Evolutionary conservation across 2,329 filamentous ascomycete genomes (phyloP).

Genomic region (Penicillium frequentans): DNA sequence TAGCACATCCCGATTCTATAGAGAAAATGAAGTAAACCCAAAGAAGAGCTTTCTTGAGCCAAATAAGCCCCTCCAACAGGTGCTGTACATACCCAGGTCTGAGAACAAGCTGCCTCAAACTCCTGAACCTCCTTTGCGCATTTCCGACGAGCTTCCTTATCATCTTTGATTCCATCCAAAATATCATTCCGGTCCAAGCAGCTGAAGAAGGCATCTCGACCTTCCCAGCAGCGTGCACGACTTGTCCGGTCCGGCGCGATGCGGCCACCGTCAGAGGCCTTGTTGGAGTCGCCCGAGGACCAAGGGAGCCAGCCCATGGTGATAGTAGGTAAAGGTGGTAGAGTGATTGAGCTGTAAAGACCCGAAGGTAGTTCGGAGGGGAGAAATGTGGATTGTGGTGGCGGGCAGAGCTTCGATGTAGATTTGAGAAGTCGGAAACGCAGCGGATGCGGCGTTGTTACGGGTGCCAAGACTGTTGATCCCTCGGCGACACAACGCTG

Average conservation of each 20-base stretch:
- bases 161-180: conserved; percentile 67
- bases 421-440: background rate
- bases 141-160: conserved; percentile 56
- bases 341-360: background rate
- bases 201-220: conserved; percentile 81
- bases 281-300: conserved; percentile 45
- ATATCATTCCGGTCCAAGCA: conserved; percentile 84
- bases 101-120: conserved; percentile 84
- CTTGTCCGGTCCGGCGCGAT: conserved; percentile 83
- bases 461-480: conserved; percentile 28
- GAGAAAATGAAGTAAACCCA: background rate
- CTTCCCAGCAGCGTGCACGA: conserved; percentile 83
- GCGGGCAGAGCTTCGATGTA: background rate
- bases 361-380: too few species aligned
- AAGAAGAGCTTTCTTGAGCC: background rate
- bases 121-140: conserved; percentile 62
- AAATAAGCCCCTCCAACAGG: background rate
- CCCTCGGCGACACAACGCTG: conserved; percentile 13
- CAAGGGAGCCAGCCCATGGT: conserved; percentile 57
- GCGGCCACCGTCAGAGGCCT: conserved; percentile 58
- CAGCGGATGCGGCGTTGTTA: conserved; percentile 13
- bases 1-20: background rate
- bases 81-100: conserved; percentile 73
- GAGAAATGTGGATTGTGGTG: background rate
- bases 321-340: background rate